phyloP scores from a whole-genome alignment of 352 stramenopile genomes.

The Thraustotheca clavata region DNA sequence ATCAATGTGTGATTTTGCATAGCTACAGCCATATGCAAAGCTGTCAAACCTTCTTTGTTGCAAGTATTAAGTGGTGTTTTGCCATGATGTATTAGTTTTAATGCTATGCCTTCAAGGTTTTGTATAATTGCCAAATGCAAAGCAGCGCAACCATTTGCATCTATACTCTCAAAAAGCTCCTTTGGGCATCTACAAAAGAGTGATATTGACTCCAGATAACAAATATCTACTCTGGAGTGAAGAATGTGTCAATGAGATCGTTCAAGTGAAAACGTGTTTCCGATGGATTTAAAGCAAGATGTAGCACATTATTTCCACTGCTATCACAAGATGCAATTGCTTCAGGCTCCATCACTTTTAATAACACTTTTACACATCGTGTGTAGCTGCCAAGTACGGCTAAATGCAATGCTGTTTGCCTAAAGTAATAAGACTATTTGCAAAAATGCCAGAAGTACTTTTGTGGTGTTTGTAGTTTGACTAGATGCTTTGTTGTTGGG shows the following conservation, averaged over 20 bases:
- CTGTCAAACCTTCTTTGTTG: conserved; percentile 43
- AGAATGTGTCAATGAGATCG: conserved; percentile 36
- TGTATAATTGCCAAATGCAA: conserved; percentile 58
- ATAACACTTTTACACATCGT: background rate
- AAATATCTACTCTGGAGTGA: conserved; percentile 24
- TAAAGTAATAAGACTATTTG: background rate
- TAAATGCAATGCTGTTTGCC: conserved; percentile 17
- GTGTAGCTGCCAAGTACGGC: conserved; percentile 5
- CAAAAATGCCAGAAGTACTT: background rate
- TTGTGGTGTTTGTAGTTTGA: background rate
- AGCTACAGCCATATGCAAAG: conserved; percentile 58
- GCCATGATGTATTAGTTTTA: conserved; percentile 31
- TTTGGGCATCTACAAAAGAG: conserved; percentile 2
- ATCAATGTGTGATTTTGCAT: conserved; percentile 40
- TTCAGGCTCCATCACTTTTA: background rate
- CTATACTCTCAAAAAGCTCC: conserved; percentile 36
- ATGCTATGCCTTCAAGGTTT: conserved; percentile 38
- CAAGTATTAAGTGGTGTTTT: conserved; percentile 42
- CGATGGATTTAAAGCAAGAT: conserved; percentile 41
- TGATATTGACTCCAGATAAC: background rate
- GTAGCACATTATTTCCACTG: conserved; percentile 41
- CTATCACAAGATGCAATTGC: background rate
- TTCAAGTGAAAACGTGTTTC: conserved; percentile 49
- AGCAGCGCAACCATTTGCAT: conserved; percentile 38
- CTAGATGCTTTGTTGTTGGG: background rate